These are phyloP conservation scores for Didymella pinodella DNA, from an alignment of 2,329 filamentous ascomycete species.

Conservation along the genomic window DNA sequence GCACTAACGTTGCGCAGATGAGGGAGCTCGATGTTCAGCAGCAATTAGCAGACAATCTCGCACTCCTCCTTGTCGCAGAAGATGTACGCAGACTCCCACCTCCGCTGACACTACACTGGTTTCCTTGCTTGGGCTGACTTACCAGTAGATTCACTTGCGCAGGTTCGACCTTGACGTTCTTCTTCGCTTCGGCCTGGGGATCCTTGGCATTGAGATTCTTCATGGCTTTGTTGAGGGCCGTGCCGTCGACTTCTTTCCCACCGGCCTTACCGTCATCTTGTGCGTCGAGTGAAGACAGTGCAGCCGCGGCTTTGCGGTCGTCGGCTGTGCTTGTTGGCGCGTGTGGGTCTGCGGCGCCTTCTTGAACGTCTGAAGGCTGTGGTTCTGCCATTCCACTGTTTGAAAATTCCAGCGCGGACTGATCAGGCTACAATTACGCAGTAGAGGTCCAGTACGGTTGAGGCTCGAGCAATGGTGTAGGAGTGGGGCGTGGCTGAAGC, in stretches of 20 bases:
- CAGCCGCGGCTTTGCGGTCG: conserved; percentile 78
- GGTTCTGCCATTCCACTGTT: conserved; percentile 64
- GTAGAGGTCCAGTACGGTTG: not conserved
- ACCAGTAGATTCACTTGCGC: conserved; percentile 75
- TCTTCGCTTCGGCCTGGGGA: conserved; percentile 56
- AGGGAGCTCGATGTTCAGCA: too few relatives aligned
- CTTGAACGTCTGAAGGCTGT: conserved; percentile 65
- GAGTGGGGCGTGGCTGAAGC: conserved; percentile 20
- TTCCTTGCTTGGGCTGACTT: conserved; percentile 39
- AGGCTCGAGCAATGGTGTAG: conserved; percentile 8
- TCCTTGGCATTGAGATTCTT: conserved; percentile 63
- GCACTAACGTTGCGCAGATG: too few relatives aligned
- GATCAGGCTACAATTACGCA: too few relatives aligned
- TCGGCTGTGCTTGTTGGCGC: conserved; percentile 67
- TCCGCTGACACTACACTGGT: too few relatives aligned
- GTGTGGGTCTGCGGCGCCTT: conserved; percentile 63
- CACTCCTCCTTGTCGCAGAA: too few relatives aligned
- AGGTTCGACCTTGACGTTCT: conserved; percentile 74
- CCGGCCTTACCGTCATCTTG: conserved; percentile 57
- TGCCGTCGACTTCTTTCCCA: conserved; percentile 70
- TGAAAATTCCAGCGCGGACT: too few relatives aligned
- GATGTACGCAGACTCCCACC: too few relatives aligned
- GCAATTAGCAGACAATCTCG: too few relatives aligned
- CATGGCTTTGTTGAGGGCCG: conserved; percentile 76
- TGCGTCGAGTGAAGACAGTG: conserved; percentile 73